A percentile compares a stretch with the other conserved stretches of the same genome.
These are phyloP conservation scores for Oleoguttula mirabilis DNA, from an alignment of 495 filamentous ascomycete species.

Conservation along the genomic window DNA sequence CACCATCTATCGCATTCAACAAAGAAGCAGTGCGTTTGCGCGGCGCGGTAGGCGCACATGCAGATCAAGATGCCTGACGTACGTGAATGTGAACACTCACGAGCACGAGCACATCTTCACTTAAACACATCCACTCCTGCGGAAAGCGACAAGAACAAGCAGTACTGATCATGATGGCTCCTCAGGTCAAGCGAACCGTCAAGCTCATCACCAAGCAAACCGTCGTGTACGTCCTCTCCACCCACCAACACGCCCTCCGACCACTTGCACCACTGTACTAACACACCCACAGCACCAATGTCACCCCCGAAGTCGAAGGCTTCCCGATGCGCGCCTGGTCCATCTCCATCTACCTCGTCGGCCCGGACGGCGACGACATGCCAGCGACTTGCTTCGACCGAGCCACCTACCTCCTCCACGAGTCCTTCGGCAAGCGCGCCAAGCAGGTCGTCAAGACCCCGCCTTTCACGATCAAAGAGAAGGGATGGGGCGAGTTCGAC, in stretches of 20 bases:
- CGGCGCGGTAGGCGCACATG: no score
- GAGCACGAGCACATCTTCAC: background rate
- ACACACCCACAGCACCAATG: conserved; percentile 36
- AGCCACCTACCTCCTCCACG: conserved; percentile 82
- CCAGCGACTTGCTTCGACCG: conserved; percentile 80
- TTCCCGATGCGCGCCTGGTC: conserved; percentile 76
- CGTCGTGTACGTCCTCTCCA: conserved; percentile 48
- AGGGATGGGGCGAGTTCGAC: conserved; percentile 99
- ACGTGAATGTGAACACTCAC: background rate
- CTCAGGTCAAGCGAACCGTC: conserved; percentile 73
- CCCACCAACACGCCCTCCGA: background rate
- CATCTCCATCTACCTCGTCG: conserved; percentile 48
- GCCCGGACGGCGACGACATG: conserved; percentile 48
- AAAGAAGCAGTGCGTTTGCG: no score
- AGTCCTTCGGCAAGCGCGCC: conserved; percentile 69
- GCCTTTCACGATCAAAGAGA: conserved; percentile 80
- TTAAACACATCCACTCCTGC: conserved; percentile 13
- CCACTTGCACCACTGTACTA: conserved; percentile 3
- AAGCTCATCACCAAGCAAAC: conserved; percentile 83
- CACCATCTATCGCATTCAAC: no score
- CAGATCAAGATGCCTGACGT: background rate
- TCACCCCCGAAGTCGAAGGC: conserved; percentile 66
- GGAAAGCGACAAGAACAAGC: no score
- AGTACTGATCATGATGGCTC: no score
- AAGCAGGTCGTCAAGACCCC: conserved; percentile 72